phyloP scores from a whole-genome alignment of 1,284 basidiomycete species.

The Ganoderma lucidum region DNA sequence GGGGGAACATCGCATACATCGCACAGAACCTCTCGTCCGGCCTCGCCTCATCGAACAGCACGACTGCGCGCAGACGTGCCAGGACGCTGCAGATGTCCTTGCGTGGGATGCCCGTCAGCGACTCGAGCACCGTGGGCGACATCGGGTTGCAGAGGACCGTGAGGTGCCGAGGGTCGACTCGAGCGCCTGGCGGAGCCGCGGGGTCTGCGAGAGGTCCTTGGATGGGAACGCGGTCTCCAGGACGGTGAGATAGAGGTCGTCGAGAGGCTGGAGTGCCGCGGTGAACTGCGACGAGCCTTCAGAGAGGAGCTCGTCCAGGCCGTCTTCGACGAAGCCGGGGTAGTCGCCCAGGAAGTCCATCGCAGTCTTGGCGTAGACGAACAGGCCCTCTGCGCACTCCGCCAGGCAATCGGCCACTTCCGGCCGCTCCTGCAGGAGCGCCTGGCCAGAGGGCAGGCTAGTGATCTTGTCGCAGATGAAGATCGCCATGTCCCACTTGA shows the following conservation, averaged over 20 bases:
- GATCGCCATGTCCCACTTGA: constrained; percentile 23
- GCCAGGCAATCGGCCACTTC: constrained; percentile 9
- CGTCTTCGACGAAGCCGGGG: constrained; percentile 16
- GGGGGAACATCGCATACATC: constrained; percentile 25
- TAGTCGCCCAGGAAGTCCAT: constrained; percentile 17
- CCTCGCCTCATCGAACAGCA: constrained; percentile 16
- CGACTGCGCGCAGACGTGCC: constrained; percentile 21
- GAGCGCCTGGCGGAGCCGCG: background rate
- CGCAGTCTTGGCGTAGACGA: constrained; percentile 23
- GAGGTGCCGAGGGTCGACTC: constrained; percentile 19
- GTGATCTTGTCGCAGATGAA: constrained; percentile 14
- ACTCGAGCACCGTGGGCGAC: constrained; percentile 9
- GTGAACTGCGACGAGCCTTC: background rate
- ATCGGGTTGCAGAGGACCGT: constrained; percentile 17
- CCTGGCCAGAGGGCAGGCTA: background rate
- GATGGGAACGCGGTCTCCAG: constrained; percentile 23
- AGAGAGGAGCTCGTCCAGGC: constrained; percentile 14
- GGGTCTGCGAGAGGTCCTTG: background rate
- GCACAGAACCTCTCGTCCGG: constrained; percentile 13
- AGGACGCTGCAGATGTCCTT: constrained; percentile 12
- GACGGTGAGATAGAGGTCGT: constrained; percentile 24
- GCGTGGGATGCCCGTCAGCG: background rate
- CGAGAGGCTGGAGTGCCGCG: constrained; percentile 2
- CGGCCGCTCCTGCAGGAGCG: background rate
- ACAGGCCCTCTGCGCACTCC: constrained; percentile 16